phyloP scores from a whole-genome alignment of 345 rosid species.

The Arabis alpina region DNA sequence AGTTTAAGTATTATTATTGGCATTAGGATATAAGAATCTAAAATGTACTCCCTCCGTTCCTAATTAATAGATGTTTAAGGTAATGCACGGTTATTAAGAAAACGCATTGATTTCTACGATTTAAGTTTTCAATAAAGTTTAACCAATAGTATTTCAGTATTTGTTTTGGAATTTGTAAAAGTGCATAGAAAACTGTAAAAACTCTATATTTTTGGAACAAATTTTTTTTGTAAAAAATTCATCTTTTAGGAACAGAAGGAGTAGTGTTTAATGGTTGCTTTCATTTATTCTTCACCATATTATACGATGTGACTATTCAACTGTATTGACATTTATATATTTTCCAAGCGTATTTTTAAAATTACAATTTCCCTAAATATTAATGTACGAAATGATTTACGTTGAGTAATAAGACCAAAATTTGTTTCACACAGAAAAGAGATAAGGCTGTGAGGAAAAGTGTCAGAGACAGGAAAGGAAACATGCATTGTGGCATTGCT shows the following conservation, averaged over 20 bases:
- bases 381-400: slow-evolving; percentile 14
- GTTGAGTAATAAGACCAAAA: slow-evolving; percentile 27
- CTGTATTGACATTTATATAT: slow-evolving; percentile 15
- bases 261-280: neutral
- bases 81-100: no score
- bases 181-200: no score
- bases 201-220: no score
- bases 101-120: no score
- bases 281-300: slow-evolving; percentile 13
- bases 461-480: slow-evolving; percentile 44
- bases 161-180: no score
- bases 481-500: slow-evolving; percentile 46
- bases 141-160: no score
- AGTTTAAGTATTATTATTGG: slow-evolving; percentile 1
- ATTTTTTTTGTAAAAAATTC: no score
- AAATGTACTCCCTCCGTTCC: no score
- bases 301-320: slow-evolving; percentile 39
- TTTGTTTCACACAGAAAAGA: slow-evolving; percentile 21
- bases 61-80: no score
- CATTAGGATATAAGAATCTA: neutral
- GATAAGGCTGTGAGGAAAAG: slow-evolving; percentile 38
- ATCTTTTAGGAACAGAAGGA: no score
- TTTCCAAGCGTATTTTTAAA: neutral
- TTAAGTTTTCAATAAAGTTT: no score
- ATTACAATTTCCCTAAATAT: neutral